These are phyloP conservation scores for Scutellaria galericulata DNA, from an alignment of 257 asterid genomes.

Conservation along the genomic window DNA sequence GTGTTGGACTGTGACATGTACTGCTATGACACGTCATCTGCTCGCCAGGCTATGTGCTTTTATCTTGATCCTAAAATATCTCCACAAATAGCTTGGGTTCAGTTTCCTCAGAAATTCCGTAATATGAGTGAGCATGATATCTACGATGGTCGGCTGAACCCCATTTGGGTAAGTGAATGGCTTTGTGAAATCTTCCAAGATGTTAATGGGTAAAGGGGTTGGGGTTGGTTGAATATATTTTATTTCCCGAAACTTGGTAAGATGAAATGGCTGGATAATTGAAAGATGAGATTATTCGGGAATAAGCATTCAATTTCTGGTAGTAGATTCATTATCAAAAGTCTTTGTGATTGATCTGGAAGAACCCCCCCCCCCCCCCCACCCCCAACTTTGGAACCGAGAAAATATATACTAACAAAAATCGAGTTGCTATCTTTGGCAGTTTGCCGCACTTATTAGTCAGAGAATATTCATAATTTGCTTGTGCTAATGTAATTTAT, in stretches of 20 bases:
- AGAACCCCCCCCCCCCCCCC: too few species aligned
- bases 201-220: too few species aligned
- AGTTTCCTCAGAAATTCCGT: constrained; percentile 69
- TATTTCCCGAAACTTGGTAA: too few species aligned
- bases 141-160: constrained; percentile 46
- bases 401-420: too few species aligned
- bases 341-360: too few species aligned
- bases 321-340: too few species aligned
- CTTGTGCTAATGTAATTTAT: neutral
- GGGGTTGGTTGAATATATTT: too few species aligned
- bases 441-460: neutral
- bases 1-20: constrained; percentile 63
- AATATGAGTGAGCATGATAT: constrained; percentile 56
- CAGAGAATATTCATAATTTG: neutral
- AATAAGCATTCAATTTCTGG: too few species aligned
- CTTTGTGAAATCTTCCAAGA: too few species aligned
- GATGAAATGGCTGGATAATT: too few species aligned
- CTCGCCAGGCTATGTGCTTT: constrained; percentile 64
- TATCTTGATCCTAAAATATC: constrained; percentile 53
- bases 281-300: too few species aligned
- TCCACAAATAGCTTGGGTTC: constrained; percentile 58
- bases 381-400: too few species aligned
- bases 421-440: neutral
- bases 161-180: constrained; percentile 9
- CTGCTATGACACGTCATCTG: constrained; percentile 56